Evolutionary conservation across 495 filamentous ascomycete species (phyloP).

Genomic region (Penicillium psychrofluorescens): DNA sequence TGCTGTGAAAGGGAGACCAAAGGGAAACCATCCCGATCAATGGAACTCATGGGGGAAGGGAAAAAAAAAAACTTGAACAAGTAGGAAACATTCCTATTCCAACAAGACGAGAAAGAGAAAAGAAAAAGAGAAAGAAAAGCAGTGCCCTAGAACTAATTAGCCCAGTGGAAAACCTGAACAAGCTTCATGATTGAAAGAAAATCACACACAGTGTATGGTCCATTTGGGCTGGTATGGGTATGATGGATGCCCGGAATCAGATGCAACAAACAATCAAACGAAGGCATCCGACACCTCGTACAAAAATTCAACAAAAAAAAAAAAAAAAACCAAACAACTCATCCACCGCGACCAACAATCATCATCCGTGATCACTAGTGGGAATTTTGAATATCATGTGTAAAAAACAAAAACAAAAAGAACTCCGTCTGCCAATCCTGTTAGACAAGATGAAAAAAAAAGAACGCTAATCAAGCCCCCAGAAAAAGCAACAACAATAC

Average conservation of each 20-base stretch:
- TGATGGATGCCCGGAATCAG: slow-evolving; percentile 21
- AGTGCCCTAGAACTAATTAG: slow-evolving; percentile 21
- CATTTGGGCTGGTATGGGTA: slow-evolving; percentile 15
- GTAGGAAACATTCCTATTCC: not conserved
- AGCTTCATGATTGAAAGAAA: slow-evolving; percentile 8
- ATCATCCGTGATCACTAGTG: slow-evolving; percentile 19
- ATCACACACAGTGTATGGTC: slow-evolving; percentile 5
- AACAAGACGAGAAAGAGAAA: slow-evolving; percentile 4
- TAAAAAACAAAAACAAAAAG: slow-evolving; percentile 8
- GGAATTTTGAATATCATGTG: slow-evolving; percentile 13
- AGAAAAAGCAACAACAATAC: slow-evolving; percentile 12
- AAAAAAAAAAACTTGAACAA: slow-evolving; percentile 5
- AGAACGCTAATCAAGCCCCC: slow-evolving; percentile 29
- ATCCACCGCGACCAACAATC: slow-evolving; percentile 8
- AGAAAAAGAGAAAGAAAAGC: slow-evolving; percentile 14
- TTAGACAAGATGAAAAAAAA: slow-evolving; percentile 21
- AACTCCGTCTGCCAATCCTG: slow-evolving; percentile 31
- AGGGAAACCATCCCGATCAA: slow-evolving; percentile 1
- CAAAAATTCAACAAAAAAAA: slow-evolving; percentile 4
- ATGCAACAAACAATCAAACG: slow-evolving; percentile 12
- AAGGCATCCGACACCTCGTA: not conserved
- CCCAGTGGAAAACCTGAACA: slow-evolving; percentile 11
- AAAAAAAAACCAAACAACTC: slow-evolving; percentile 9
- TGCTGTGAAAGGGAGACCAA: slow-evolving; percentile 16
- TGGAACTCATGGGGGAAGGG: not conserved